phyloP scores from a whole-genome alignment of 352 stramenopile species.

The Phytophthora brassicae region DNA sequence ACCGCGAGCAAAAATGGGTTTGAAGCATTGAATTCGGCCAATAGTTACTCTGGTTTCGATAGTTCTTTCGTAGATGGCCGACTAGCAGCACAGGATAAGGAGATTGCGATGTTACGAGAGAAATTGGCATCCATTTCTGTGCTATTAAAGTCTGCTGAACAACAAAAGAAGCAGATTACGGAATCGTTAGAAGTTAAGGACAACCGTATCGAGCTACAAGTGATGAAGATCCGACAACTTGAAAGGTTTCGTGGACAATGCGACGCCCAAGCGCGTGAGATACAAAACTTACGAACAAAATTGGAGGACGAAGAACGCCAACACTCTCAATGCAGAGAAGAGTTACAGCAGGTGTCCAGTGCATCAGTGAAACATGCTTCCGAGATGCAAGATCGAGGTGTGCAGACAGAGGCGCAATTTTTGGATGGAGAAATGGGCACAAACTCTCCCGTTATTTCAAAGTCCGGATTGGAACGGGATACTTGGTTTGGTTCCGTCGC shows the following conservation, averaged over 20 bases:
- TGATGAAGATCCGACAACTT: conserved; percentile 63
- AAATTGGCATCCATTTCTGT: conserved; percentile 71
- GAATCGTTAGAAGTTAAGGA: conserved; percentile 76
- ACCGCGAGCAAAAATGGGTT: conserved; percentile 17
- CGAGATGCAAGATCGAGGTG: conserved; percentile 32
- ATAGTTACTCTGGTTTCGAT: conserved; percentile 1
- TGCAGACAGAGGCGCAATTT: conserved; percentile 53
- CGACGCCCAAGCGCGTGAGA: conserved; percentile 46
- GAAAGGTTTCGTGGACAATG: conserved; percentile 59
- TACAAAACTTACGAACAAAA: conserved; percentile 45
- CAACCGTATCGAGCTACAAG: conserved; percentile 68
- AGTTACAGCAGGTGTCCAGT: conserved; percentile 37
- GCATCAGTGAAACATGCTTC: conserved; percentile 13
- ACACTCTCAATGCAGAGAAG: conserved; percentile 42
- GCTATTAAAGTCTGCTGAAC: conserved; percentile 58
- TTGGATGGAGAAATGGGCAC: conserved; percentile 10
- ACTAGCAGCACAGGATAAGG: conserved; percentile 61
- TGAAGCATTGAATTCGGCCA: conserved; percentile 4
- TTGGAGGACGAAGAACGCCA: conserved; percentile 52
- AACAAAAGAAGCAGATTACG: conserved; percentile 60
- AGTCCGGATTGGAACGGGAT: conserved; percentile 24
- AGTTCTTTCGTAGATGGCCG: conserved; percentile 61
- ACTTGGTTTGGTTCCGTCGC: conserved; percentile 32
- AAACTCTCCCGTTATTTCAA: conserved; percentile 9
- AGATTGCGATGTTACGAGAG: conserved; percentile 70